A percentile compares a stretch with the other conserved stretches of the same genome.
Conservation (phyloP, 2,329 filamentous ascomycete genomes). For the Cytospora mali region DNA sequence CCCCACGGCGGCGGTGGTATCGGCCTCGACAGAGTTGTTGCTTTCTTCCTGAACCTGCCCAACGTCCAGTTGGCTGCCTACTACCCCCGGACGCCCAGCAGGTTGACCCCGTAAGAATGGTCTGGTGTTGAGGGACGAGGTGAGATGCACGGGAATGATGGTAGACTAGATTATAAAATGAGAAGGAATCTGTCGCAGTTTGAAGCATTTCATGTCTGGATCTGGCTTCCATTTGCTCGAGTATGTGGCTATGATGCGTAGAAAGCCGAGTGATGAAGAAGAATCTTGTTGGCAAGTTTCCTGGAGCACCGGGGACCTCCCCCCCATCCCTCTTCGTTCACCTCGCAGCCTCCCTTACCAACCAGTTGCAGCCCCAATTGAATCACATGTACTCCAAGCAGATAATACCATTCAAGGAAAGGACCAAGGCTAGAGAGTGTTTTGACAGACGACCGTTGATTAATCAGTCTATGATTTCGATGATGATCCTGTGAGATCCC, state of each 20-base stretch:
- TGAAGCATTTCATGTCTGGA: background rate
- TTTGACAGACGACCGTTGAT: background rate
- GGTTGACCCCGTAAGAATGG: slow-evolving; percentile 51
- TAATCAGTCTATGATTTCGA: background rate
- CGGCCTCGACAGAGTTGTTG: slow-evolving; percentile 83
- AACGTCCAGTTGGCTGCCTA: slow-evolving; percentile 61
- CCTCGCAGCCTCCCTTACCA: too few species aligned
- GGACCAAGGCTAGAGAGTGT: background rate
- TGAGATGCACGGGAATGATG: background rate
- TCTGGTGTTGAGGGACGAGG: background rate
- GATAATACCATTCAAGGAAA: too few species aligned
- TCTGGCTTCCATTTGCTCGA: background rate
- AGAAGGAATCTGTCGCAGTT: background rate
- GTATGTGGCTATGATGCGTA: background rate
- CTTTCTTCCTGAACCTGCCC: slow-evolving; percentile 62
- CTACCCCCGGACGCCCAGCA: slow-evolving; percentile 64
- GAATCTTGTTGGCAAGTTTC: background rate
- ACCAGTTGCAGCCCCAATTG: background rate
- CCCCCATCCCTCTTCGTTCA: too few species aligned
- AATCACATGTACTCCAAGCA: background rate
- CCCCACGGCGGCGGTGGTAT: slow-evolving; percentile 90
- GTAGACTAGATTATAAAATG: background rate
- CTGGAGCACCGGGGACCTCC: background rate
- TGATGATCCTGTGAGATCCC: background rate
- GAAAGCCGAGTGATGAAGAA: background rate